A percentile compares a stretch with the other conserved stretches of the same genome.
Conservation (phyloP, 768 basidiomycete genomes). For the Podaxis sp. region DNA sequence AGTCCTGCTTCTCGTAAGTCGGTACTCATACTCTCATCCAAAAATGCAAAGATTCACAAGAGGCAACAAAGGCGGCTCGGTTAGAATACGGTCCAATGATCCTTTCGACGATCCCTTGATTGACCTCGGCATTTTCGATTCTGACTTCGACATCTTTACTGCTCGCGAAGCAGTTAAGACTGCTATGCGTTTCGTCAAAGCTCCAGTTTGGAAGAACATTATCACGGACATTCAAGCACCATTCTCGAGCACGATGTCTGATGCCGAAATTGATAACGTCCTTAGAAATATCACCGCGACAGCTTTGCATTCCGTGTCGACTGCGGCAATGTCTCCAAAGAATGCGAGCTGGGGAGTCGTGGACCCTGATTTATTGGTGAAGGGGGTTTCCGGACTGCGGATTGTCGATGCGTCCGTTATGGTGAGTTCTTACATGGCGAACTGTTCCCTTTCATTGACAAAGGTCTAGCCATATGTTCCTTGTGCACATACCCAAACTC, state of each 20-base stretch:
- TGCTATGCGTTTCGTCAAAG: constrained; percentile 19
- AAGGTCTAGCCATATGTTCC: constrained; percentile 14
- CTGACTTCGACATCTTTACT: constrained; percentile 14
- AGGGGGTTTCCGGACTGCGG: constrained; percentile 31
- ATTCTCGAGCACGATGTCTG: constrained; percentile 12
- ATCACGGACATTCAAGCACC: constrained; percentile 13
- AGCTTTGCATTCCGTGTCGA: constrained; percentile 31
- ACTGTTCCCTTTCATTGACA: background rate
- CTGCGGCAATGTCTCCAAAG: constrained; percentile 29
- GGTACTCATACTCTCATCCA: too few species aligned
- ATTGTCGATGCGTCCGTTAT: constrained; percentile 37
- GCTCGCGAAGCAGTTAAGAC: constrained; percentile 22
- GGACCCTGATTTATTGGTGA: constrained; percentile 35
- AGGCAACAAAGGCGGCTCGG: constrained; percentile 17
- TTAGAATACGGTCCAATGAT: constrained; percentile 19
- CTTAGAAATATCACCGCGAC: constrained; percentile 21
- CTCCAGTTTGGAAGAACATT: constrained; percentile 19
- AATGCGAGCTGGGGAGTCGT: constrained; percentile 31
- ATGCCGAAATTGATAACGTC: constrained; percentile 16
- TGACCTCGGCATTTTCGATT: constrained; percentile 13
- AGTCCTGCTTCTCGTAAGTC: constrained; percentile 27
- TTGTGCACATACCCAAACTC: constrained; percentile 15
- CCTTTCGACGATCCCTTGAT: constrained; percentile 26
- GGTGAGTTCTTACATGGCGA: constrained; percentile 19
- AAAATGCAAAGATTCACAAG: background rate